These are phyloP conservation scores for Agaricus subrufescens DNA, from an alignment of 768 basidiomycete genomes.

Conservation along the genomic window DNA sequence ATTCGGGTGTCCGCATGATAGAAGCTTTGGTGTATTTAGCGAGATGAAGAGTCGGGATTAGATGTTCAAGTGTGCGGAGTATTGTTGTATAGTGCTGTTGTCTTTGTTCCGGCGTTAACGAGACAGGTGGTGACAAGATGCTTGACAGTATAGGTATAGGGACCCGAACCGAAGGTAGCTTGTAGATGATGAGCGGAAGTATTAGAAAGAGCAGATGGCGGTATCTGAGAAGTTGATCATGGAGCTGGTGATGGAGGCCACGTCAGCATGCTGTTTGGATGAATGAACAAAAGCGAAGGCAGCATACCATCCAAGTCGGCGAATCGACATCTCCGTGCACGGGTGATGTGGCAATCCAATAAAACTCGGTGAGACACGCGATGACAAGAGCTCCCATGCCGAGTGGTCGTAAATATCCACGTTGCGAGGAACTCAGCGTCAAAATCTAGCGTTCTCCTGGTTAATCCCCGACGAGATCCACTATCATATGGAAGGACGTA, in stretches of 20 bases:
- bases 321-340: constrained; percentile 38
- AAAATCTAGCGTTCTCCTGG: constrained; percentile 10
- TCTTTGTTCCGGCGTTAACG: constrained; percentile 16
- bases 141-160: constrained; percentile 24
- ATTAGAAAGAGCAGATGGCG: constrained; percentile 58
- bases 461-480: too few relatives aligned
- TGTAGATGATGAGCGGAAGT: constrained; percentile 48
- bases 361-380: constrained; percentile 49
- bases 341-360: constrained; percentile 43
- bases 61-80: constrained; percentile 26
- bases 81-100: constrained; percentile 1
- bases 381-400: constrained; percentile 45
- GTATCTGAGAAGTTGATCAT: constrained; percentile 49
- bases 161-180: constrained; percentile 22
- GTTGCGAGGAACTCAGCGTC: constrained; percentile 21
- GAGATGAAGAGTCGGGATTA: constrained; percentile 45
- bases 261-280: background rate
- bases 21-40: constrained; percentile 55
- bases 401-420: constrained; percentile 33
- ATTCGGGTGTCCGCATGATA: constrained; percentile 45
- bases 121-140: constrained; percentile 23
- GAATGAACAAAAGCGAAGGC: background rate
- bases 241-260: constrained; percentile 43
- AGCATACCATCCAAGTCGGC: constrained; percentile 31
- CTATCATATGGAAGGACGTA: constrained; percentile 16